A percentile compares a stretch with the other conserved stretches of the same genome.
Conservation (phyloP, 768 basidiomycete species). For the Coprinopsis strossmayeri region DNA sequence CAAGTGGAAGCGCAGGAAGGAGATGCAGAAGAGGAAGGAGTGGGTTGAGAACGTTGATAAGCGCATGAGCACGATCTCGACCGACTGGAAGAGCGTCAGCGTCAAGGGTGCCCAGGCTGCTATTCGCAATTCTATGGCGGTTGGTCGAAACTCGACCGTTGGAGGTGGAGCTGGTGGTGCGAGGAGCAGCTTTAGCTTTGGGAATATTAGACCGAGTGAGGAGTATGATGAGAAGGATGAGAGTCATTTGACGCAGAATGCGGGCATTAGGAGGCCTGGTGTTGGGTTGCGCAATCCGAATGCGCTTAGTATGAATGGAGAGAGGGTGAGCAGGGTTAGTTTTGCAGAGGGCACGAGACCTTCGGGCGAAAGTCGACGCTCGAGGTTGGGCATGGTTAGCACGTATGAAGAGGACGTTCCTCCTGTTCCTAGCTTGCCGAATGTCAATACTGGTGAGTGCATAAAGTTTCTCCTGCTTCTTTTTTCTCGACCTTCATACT, state of each 20-base stretch:
- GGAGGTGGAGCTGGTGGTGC: too few relatives aligned
- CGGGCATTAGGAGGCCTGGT: constrained; percentile 43
- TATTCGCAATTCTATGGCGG: constrained; percentile 62
- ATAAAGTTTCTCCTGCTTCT: too few relatives aligned
- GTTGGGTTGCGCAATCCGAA: constrained; percentile 46
- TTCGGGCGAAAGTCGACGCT: constrained; percentile 29
- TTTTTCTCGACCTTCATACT: too few relatives aligned
- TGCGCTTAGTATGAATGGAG: constrained; percentile 22
- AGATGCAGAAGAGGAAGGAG: constrained; percentile 47
- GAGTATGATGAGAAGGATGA: constrained; percentile 22
- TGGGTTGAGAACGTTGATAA: constrained; percentile 69
- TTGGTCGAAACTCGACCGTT: constrained; percentile 32
- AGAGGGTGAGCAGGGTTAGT: constrained; percentile 39
- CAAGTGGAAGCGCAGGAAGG: constrained; percentile 39
- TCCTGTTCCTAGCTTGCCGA: constrained; percentile 34
- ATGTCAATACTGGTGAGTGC: too few relatives aligned
- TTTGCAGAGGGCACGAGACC: constrained; percentile 37
- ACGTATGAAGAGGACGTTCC: constrained; percentile 36
- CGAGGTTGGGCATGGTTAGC: constrained; percentile 35
- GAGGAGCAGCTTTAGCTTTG: constrained; percentile 61
- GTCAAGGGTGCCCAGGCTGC: constrained; percentile 66
- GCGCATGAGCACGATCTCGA: constrained; percentile 77
- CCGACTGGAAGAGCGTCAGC: constrained; percentile 72
- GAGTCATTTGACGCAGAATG: constrained; percentile 38
- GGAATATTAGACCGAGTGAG: constrained; percentile 35